phyloP scores from a whole-genome alignment of 805 yeast species.

The Candida boidinii region DNA sequence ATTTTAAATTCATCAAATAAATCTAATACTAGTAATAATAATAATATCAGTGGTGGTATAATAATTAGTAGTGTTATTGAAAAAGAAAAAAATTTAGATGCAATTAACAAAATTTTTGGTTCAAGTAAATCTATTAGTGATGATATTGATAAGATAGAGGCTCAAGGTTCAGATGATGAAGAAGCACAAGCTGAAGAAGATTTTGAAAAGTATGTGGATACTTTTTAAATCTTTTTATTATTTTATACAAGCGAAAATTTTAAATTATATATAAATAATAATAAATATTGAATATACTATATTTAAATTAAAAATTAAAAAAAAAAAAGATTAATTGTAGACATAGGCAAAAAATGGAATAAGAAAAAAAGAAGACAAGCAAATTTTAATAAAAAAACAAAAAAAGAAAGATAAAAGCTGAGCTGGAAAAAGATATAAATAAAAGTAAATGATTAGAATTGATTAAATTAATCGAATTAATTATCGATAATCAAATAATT shows the following conservation, averaged over 20 bases:
- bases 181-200: conserved; percentile 7
- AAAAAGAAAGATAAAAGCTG: too few relatives aligned
- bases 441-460: not conserved
- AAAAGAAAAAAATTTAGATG: conserved; percentile 4
- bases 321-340: too few relatives aligned
- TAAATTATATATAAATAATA: too few relatives aligned
- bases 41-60: too few relatives aligned
- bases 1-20: conserved; percentile 9
- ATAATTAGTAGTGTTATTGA: too few relatives aligned
- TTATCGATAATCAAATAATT: conserved; percentile 5
- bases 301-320: not conserved
- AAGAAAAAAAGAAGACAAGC: not conserved
- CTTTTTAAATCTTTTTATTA: too few relatives aligned
- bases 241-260: too few relatives aligned
- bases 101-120: conserved; percentile 5
- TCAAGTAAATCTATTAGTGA: too few relatives aligned
- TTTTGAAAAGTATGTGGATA: conserved; percentile 2
- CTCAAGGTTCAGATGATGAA: conserved; percentile 4
- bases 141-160: conserved; percentile 1
- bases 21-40: too few relatives aligned
- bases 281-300: not conserved
- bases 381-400: not conserved
- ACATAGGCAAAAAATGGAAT: not conserved
- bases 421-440: not conserved
- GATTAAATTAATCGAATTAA: not conserved